Evolutionary conservation across 2,329 filamentous ascomycete genomes (phyloP).

Genomic region (Xylaria sp.): DNA sequence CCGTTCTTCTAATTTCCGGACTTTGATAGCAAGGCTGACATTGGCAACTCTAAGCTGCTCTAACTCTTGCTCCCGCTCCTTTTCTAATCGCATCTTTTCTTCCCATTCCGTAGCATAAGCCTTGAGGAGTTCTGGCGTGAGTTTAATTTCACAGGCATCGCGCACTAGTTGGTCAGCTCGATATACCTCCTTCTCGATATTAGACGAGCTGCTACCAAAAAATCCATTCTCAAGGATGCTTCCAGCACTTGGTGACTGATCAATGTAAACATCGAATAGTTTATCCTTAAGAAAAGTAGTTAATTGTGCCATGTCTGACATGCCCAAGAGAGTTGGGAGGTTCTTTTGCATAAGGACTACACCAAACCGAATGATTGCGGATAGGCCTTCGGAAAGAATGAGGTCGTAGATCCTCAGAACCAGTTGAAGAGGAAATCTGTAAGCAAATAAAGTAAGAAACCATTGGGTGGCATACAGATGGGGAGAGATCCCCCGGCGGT

Average conservation of each 20-base stretch:
- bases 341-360: slow-evolving; percentile 98
- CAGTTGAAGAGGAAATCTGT: slow-evolving; percentile 94
- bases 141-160: slow-evolving; percentile 86
- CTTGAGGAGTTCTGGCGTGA: slow-evolving; percentile 82
- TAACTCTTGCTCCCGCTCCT: slow-evolving; percentile 81
- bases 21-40: slow-evolving; percentile 69
- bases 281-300: slow-evolving; percentile 92
- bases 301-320: slow-evolving; percentile 90
- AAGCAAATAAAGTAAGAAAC: slow-evolving; percentile 98
- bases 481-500: slow-evolving; percentile 83
- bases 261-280: slow-evolving; percentile 95
- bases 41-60: slow-evolving; percentile 73
- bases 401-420: slow-evolving; percentile 96
- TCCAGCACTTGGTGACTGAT: slow-evolving; percentile 87
- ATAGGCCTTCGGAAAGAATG: slow-evolving; percentile 89
- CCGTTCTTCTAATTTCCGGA: slow-evolving; percentile 86
- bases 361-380: slow-evolving; percentile 92
- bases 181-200: slow-evolving; percentile 93
- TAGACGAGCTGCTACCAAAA: slow-evolving; percentile 90
- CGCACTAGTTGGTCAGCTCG: slow-evolving; percentile 91
- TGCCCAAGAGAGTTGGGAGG: slow-evolving; percentile 72
- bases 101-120: slow-evolving; percentile 89
- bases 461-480: slow-evolving; percentile 98
- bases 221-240: slow-evolving; percentile 96
- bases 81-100: slow-evolving; percentile 82